phyloP scores from a whole-genome alignment of 768 basidiomycete species.

The Naematelia aurantialba region DNA sequence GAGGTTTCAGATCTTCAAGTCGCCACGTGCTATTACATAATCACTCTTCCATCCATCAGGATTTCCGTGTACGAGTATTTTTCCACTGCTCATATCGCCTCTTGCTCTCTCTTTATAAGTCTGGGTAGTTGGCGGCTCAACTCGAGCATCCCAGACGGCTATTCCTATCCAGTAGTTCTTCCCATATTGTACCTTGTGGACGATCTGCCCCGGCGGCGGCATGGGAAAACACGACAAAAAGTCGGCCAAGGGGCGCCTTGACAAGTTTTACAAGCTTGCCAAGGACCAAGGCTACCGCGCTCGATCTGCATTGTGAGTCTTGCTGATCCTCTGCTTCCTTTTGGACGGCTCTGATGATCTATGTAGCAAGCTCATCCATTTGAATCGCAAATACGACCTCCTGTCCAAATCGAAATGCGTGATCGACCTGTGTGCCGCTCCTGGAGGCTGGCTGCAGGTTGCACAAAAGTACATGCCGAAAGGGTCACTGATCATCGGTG shows the following conservation, averaged over 20 bases:
- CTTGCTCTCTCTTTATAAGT: too few species aligned
- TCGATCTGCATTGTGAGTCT: constrained; percentile 70
- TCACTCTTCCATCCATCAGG: not conserved
- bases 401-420: constrained; percentile 79
- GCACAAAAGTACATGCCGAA: constrained; percentile 95
- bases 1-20: constrained; percentile 1
- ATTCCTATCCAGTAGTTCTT: not conserved
- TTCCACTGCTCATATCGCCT: not conserved
- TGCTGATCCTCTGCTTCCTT: not conserved
- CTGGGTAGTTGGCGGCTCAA: too few species aligned
- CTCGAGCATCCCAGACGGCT: not conserved
- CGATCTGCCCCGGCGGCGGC: constrained; percentile 6
- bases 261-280: constrained; percentile 95
- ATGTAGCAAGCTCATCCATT: constrained; percentile 82
- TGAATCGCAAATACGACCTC: constrained; percentile 96
- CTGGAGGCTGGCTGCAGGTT: constrained; percentile 98
- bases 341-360: constrained; percentile 5
- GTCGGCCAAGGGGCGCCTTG: constrained; percentile 81
- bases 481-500: constrained; percentile 87
- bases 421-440: constrained; percentile 97
- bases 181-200: not conserved
- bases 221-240: constrained; percentile 52
- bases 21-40: not conserved
- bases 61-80: constrained; percentile 4
- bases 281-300: constrained; percentile 99